Evolutionary conservation across 345 rosid genomes (phyloP).

Genomic region (Eucalyptus regnans): DNA sequence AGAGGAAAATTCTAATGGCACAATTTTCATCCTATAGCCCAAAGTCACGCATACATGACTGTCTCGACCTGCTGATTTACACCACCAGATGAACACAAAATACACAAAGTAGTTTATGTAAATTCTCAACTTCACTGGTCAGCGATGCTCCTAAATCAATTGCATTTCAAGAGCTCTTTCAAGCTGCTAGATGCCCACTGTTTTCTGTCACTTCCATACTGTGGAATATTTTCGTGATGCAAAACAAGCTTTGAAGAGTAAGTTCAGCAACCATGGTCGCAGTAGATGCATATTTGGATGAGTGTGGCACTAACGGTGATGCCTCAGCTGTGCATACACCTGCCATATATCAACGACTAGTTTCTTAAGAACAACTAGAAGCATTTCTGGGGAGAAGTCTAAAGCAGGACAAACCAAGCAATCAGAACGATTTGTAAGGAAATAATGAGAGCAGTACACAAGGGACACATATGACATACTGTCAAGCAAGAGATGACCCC

Average conservation of each 20-base stretch:
- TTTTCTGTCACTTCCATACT: not conserved
- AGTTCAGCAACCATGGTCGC: not conserved
- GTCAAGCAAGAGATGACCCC: constrained; percentile 8
- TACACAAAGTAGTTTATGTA: not conserved
- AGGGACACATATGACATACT: not conserved
- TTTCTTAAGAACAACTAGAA: not conserved
- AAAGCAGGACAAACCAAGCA: not conserved
- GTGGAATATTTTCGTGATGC: not conserved
- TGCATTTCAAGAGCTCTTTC: not conserved
- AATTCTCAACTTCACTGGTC: not conserved
- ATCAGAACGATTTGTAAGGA: not conserved
- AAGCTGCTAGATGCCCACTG: not conserved
- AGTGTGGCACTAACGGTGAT: not conserved
- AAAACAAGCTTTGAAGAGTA: not conserved
- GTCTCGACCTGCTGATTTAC: not conserved
- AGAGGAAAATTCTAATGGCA: not conserved
- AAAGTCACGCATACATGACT: constrained; percentile 9
- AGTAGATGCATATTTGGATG: not conserved
- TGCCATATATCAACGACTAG: not conserved
- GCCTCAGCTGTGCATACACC: not conserved
- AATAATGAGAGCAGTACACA: not conserved
- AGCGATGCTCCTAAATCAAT: not conserved
- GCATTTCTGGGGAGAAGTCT: not conserved
- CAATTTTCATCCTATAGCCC: not conserved
- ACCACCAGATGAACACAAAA: not conserved